phyloP scores from a whole-genome alignment of 2,329 filamentous ascomycete genomes.

The Eutypa lata region DNA sequence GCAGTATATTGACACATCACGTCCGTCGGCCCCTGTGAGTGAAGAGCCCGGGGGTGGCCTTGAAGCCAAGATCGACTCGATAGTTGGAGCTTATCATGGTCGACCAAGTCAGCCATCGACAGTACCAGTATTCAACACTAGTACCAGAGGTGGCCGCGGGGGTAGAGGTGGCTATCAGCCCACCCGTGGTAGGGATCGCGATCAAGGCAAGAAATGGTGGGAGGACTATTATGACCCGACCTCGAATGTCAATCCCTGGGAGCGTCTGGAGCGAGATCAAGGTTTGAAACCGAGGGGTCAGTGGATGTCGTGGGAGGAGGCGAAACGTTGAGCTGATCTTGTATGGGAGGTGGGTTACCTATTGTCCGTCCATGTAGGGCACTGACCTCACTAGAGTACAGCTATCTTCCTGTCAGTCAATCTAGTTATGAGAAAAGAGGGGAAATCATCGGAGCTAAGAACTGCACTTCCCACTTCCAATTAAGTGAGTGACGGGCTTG shows the following conservation, averaged over 20 bases:
- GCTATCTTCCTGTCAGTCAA: neutral
- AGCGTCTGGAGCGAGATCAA: slow-evolving; percentile 45
- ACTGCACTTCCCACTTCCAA: neutral
- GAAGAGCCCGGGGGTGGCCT: slow-evolving; percentile 9
- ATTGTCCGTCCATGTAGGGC: neutral
- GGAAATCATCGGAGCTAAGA: neutral
- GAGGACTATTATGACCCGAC: slow-evolving; percentile 65
- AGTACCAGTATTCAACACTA: slow-evolving; percentile 1
- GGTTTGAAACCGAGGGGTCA: slow-evolving; percentile 41
- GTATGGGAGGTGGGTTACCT: neutral
- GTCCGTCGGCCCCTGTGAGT: slow-evolving; percentile 21
- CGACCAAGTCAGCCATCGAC: slow-evolving; percentile 2
- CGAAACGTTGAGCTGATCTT: slow-evolving; percentile 10
- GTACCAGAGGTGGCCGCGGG: slow-evolving; percentile 4
- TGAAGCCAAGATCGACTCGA: slow-evolving; percentile 25
- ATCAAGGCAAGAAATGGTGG: slow-evolving; percentile 54
- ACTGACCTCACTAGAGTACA: neutral
- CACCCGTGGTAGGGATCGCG: slow-evolving; percentile 24
- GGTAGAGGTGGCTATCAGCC: slow-evolving; percentile 14
- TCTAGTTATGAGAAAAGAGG: neutral
- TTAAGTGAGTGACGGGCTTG: slow-evolving; percentile 1
- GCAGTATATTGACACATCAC: slow-evolving; percentile 31
- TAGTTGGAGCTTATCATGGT: slow-evolving; percentile 14
- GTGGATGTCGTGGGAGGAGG: slow-evolving; percentile 41
- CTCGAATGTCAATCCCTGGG: slow-evolving; percentile 74